Conservation (phyloP, 495 filamentous ascomycete genomes). For the Mytilinidion resinicola region DNA sequence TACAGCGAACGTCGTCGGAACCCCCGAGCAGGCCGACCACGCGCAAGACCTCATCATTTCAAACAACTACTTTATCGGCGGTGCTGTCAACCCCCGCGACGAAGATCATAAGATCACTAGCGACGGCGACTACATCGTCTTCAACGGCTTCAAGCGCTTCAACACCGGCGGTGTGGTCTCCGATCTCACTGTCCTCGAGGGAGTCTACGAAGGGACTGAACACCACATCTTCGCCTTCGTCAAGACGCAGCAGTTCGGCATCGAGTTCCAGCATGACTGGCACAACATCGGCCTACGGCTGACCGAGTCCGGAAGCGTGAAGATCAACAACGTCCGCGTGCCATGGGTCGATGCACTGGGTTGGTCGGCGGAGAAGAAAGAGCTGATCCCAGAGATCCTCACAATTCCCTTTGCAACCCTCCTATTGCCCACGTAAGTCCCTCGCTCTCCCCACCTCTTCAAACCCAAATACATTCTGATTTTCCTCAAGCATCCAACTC, state of each 20-base stretch:
- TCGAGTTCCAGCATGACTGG: conserved; percentile 55
- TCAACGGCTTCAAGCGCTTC: conserved; percentile 56
- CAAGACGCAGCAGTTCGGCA: conserved; percentile 47
- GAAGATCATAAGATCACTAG: conserved; percentile 49
- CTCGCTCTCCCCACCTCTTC: neutral
- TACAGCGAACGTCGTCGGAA: conserved; percentile 51
- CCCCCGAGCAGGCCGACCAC: conserved; percentile 48
- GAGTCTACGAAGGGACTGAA: conserved; percentile 48
- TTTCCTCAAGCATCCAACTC: conserved; percentile 43
- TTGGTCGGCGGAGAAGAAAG: conserved; percentile 44
- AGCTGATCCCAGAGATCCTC: conserved; percentile 42
- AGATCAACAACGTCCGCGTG: conserved; percentile 48
- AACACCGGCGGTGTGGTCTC: conserved; percentile 57
- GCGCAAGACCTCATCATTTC: conserved; percentile 46
- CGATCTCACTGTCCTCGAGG: conserved; percentile 58
- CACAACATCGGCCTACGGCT: conserved; percentile 54
- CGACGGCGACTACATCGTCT: conserved; percentile 47
- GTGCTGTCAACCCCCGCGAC: conserved; percentile 58
- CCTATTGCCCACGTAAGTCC: conserved; percentile 43
- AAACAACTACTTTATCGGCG: conserved; percentile 57
- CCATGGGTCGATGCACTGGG: conserved; percentile 55
- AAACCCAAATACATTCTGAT: neutral
- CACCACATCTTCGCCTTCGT: conserved; percentile 55
- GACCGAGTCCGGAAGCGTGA: conserved; percentile 54
- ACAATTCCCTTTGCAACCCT: conserved; percentile 46